Percentiles rank a stretch among this genome's conserved stretches.
These are phyloP conservation scores for Aspergillus haitiensis DNA, from an alignment of 495 filamentous ascomycete genomes.

Conservation along the genomic window DNA sequence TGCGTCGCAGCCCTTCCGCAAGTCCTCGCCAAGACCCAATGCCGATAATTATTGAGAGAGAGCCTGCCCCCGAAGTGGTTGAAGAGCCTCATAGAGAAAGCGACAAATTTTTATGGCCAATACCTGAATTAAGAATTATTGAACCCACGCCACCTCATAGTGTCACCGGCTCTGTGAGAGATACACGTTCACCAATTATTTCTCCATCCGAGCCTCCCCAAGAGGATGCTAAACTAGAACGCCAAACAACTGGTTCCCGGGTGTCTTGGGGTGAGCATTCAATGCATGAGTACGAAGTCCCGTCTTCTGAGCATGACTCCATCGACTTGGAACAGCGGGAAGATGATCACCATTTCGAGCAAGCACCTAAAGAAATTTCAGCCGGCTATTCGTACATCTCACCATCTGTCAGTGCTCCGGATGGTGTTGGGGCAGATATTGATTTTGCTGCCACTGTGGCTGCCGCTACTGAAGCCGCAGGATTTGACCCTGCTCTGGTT, in stretches of 20 bases:
- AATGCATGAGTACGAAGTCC: conserved; percentile 60
- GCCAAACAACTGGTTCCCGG: conserved; percentile 46
- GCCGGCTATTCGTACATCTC: conserved; percentile 15
- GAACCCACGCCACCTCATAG: conserved; percentile 54
- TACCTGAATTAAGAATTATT: conserved; percentile 50
- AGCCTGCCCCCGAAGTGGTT: conserved; percentile 27
- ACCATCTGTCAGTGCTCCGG: conserved; percentile 20
- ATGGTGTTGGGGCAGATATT: conserved; percentile 52
- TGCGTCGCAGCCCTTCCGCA: conserved; percentile 34
- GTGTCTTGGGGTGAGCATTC: conserved; percentile 63
- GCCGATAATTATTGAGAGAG: conserved; percentile 37
- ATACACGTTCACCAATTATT: conserved; percentile 31
- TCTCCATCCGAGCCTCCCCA: conserved; percentile 23
- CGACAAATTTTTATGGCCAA: conserved; percentile 47
- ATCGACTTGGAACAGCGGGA: conserved; percentile 28
- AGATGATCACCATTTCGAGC: conserved; percentile 12
- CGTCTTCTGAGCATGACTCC: conserved; percentile 46
- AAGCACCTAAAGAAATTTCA: conserved; percentile 25
- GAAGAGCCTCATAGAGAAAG: conserved; percentile 33
- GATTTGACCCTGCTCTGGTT: conserved; percentile 71
- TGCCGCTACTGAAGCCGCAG: conserved; percentile 64
- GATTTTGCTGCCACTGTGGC: conserved; percentile 71
- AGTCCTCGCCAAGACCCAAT: conserved; percentile 23
- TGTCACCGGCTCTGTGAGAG: conserved; percentile 41
- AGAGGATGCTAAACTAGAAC: conserved; percentile 28